phyloP scores from a whole-genome alignment of 1,139 yeast genomes.

The Diutina pseudorugosa region DNA sequence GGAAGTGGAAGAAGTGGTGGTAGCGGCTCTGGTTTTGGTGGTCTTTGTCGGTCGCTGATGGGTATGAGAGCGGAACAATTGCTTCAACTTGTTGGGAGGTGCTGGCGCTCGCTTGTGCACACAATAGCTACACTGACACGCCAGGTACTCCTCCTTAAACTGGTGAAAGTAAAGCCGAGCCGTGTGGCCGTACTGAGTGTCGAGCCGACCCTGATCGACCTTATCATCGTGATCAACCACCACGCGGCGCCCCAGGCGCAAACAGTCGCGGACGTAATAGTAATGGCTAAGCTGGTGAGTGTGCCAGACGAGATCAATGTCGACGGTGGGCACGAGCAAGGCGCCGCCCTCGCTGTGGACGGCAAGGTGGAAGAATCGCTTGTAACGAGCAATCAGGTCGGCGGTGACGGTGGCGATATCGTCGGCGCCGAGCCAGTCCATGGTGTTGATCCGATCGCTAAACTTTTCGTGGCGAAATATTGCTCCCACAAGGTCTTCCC shows the following conservation, averaged over 20 bases:
- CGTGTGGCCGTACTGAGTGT: slow-evolving; percentile 13
- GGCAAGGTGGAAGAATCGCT: slow-evolving; percentile 15
- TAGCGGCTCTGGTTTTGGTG: neutral
- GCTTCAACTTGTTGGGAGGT: neutral
- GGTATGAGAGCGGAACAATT: neutral
- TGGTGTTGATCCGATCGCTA: slow-evolving; percentile 16
- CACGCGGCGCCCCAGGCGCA: slow-evolving; percentile 5
- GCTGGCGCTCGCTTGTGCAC: neutral
- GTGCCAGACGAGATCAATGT: slow-evolving; percentile 29
- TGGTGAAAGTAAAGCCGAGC: slow-evolving; percentile 11
- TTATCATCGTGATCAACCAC: slow-evolving; percentile 20
- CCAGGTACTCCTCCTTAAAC: slow-evolving; percentile 15
- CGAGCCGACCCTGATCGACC: slow-evolving; percentile 13
- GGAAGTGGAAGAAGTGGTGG: too few relatives aligned
- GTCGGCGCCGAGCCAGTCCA: slow-evolving; percentile 19
- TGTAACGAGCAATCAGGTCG: slow-evolving; percentile 15
- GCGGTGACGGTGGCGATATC: slow-evolving; percentile 12
- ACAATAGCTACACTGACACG: slow-evolving; percentile 16
- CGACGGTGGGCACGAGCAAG: slow-evolving; percentile 24
- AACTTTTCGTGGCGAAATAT: slow-evolving; percentile 22
- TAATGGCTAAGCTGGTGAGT: slow-evolving; percentile 22
- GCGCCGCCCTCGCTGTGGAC: slow-evolving; percentile 5
- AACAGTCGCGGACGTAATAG: slow-evolving; percentile 11
- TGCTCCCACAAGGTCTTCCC: slow-evolving; percentile 21
- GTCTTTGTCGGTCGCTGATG: neutral